Percentiles rank a stretch among this genome's conserved stretches.
Conservation (phyloP, 208 protist genomes). For the Trypanosoma theileri region DNA sequence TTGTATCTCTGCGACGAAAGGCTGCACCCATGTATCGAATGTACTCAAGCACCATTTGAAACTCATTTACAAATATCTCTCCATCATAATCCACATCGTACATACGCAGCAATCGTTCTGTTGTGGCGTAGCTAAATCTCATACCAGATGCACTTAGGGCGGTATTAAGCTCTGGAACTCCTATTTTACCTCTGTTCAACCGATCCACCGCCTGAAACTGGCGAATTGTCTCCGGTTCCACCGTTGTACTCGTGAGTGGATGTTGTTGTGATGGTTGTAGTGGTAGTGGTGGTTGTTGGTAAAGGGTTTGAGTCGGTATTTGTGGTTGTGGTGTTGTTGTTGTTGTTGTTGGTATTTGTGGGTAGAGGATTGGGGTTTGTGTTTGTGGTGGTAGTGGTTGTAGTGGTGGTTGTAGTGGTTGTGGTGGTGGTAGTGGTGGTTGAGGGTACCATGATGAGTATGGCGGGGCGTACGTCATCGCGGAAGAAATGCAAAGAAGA, state of each 20-base stretch:
- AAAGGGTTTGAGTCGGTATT: background rate
- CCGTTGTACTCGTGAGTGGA: conserved; percentile 1
- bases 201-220: conserved; percentile 84
- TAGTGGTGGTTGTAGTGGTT: conserved; percentile 26
- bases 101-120: conserved; percentile 78
- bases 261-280: conserved; percentile 29
- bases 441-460: too few relatives aligned
- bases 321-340: conserved; percentile 8
- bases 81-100: conserved; percentile 76
- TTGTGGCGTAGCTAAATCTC: conserved; percentile 70
- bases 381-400: background rate
- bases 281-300: background rate
- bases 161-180: conserved; percentile 69
- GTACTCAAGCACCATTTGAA: conserved; percentile 71
- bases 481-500: background rate
- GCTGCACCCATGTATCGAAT: conserved; percentile 71
- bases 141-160: conserved; percentile 61
- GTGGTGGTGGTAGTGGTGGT: background rate
- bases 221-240: conserved; percentile 46
- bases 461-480: too few relatives aligned
- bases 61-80: conserved; percentile 71
- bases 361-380: too few relatives aligned
- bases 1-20: conserved; percentile 63
- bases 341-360: conserved; percentile 13
- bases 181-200: conserved; percentile 68